Evolutionary conservation across 345 rosid genomes (phyloP), one percentile per base, ranked within the genome.

Genomic region (Hirschfeldia incana): DNA sequence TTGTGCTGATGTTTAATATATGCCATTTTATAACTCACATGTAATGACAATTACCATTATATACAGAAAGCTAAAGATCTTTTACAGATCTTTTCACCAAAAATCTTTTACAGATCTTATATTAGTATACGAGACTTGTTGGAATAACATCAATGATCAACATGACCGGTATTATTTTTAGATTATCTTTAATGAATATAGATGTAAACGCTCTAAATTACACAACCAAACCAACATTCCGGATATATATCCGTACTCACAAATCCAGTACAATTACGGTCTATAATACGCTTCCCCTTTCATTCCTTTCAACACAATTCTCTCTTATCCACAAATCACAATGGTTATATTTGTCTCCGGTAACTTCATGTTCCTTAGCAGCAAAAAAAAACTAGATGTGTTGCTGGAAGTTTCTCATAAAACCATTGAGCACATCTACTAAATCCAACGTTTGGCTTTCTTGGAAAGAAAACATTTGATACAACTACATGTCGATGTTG

Each of bases 401-500:
- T 66, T 69, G 4, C 4, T 0, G 62, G 96, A 90, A 85, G 27
- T 74, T 81, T 77, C 97, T 78, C 3, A 77, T 75, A 75, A 97
- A 92, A 72, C 90, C 89, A 15, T 3, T 69, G 0, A 84, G 85
- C 34, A 89, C 87, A 6, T 78, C 81, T 69, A 84, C 36, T 57
- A 75, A 66, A 42, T 27, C 59, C 97, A 92, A 91, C 0, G 91
- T 87, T 55, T 78, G 21, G 37, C 27, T 17, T 84, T 39, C 83
- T 53, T 85, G 0, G 96, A 96, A 15, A 53, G 33, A 42, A 94
- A 92, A n/a, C 98, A 96, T 17, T 4, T 53, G 3, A 85, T 70
- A 69, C 96, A 94, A 4, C 17, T 81, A 80, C 96, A 94, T 9
- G 77, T 84, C 0, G 93, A 97, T 1, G 90, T 88, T 0, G 78